These are phyloP conservation scores for Boletus subcaerulescens DNA, from an alignment of 768 basidiomycete genomes.

Conservation along the genomic window DNA sequence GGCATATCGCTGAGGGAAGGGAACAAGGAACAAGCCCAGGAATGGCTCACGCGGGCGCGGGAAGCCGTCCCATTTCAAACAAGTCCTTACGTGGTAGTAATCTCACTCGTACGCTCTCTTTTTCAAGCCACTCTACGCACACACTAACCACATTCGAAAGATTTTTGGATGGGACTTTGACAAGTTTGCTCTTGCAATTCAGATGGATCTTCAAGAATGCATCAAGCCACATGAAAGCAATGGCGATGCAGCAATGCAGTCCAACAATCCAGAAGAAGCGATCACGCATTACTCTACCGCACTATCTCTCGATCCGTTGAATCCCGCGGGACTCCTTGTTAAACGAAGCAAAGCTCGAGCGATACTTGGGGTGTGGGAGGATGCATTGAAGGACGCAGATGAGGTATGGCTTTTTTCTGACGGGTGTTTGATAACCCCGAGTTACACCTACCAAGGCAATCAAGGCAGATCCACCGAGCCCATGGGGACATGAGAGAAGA, in stretches of 20 bases:
- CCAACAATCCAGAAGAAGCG: not conserved
- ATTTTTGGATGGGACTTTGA: slow-evolving; percentile 12
- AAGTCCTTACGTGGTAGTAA: too few species aligned
- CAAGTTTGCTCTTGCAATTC: not conserved
- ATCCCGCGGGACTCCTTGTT: slow-evolving; percentile 1
- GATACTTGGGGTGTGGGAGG: not conserved
- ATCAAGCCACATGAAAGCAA: not conserved
- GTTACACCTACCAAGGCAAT: not conserved
- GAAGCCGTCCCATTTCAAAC: too few species aligned
- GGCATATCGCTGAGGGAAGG: not conserved
- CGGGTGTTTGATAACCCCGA: not conserved
- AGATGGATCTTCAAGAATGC: not conserved
- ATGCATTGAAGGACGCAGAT: slow-evolving; percentile 1
- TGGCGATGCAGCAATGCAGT: not conserved
- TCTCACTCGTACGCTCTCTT: not conserved
- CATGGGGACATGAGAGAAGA: not conserved
- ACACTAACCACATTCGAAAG: not conserved
- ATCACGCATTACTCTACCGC: slow-evolving; percentile 7
- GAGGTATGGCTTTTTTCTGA: not conserved
- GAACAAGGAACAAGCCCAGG: too few species aligned
- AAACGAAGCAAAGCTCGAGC: slow-evolving; percentile 8
- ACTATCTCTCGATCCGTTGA: slow-evolving; percentile 4
- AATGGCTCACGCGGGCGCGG: too few species aligned
- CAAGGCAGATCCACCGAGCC: not conserved
- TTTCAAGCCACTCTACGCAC: not conserved